These are phyloP conservation scores for Starmerella roubikii DNA, from an alignment of 805 yeast species.

Conservation along the genomic window DNA sequence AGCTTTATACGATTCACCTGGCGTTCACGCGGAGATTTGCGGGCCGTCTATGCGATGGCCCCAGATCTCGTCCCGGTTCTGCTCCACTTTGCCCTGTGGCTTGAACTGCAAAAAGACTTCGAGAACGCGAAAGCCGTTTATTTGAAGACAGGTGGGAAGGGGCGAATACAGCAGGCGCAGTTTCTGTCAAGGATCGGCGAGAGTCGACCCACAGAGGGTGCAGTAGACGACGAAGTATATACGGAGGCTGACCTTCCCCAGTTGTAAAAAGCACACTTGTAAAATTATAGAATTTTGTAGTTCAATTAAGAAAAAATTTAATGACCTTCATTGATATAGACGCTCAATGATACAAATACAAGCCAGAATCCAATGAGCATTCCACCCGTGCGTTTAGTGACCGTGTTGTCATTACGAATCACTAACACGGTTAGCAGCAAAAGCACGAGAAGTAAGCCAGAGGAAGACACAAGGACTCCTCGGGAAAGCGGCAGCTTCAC, in stretches of 20 bases:
- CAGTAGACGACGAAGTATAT: too few species aligned
- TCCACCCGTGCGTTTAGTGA: constrained; percentile 31
- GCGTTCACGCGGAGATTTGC: neutral
- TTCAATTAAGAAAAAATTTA: neutral
- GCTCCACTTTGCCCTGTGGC: constrained; percentile 25
- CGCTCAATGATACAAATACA: constrained; percentile 25
- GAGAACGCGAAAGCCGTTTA: constrained; percentile 22
- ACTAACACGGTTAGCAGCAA: constrained; percentile 29
- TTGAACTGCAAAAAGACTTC: constrained; percentile 16
- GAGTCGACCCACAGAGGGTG: too few species aligned
- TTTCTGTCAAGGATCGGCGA: too few species aligned
- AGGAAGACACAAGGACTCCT: constrained; percentile 29
- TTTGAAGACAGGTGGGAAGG: too few species aligned
- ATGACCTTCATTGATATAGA: too few species aligned
- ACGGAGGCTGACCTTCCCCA: too few species aligned
- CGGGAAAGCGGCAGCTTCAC: constrained; percentile 30
- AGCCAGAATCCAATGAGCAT: constrained; percentile 33
- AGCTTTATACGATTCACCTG: constrained; percentile 42
- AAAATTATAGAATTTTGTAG: too few species aligned
- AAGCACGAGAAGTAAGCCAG: constrained; percentile 30
- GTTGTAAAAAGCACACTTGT: too few species aligned
- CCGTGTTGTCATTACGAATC: constrained; percentile 32
- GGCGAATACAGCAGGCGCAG: too few species aligned
- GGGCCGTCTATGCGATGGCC: constrained; percentile 22
- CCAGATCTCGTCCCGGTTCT: constrained; percentile 14